Conservation (phyloP, 2,329 filamentous ascomycete genomes). For the Alternaria incomplexa region DNA sequence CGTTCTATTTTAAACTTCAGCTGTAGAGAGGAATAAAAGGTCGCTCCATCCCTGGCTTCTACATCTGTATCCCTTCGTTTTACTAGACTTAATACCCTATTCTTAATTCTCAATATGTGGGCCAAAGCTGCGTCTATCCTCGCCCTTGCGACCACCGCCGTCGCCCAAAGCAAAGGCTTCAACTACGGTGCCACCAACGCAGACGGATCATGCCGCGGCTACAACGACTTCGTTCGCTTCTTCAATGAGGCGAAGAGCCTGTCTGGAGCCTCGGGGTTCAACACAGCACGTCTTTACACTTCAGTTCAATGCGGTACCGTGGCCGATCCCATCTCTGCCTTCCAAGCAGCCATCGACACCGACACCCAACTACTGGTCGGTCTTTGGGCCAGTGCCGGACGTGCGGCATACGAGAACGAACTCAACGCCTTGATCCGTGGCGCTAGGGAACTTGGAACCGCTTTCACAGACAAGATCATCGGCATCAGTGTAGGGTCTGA, state of each 20-base stretch:
- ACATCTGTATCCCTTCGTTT: not conserved
- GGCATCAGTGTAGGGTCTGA: constrained; percentile 87
- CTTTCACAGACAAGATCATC: constrained; percentile 69
- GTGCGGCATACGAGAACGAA: constrained; percentile 71
- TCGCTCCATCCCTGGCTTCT: not conserved
- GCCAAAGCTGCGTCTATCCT: constrained; percentile 18
- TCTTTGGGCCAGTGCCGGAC: constrained; percentile 77
- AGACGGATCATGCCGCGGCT: constrained; percentile 64
- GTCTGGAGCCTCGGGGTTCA: constrained; percentile 69
- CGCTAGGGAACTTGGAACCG: constrained; percentile 69
- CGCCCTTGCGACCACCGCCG: constrained; percentile 28
- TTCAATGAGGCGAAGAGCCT: constrained; percentile 70
- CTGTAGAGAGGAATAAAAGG: not conserved
- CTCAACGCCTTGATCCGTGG: constrained; percentile 72
- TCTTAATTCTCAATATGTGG: constrained; percentile 14
- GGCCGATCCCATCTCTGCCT: constrained; percentile 48
- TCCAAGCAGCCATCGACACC: constrained; percentile 77
- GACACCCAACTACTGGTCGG: constrained; percentile 80
- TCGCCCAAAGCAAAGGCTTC: constrained; percentile 61
- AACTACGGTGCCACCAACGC: constrained; percentile 72
- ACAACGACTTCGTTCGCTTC: constrained; percentile 71
- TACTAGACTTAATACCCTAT: not conserved
- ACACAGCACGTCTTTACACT: constrained; percentile 73
- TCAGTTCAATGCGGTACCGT: constrained; percentile 72
- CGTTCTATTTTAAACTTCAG: not conserved